phyloP scores from a whole-genome alignment of 2,329 filamentous ascomycete genomes.

The Aureobasidium leucospermi region DNA sequence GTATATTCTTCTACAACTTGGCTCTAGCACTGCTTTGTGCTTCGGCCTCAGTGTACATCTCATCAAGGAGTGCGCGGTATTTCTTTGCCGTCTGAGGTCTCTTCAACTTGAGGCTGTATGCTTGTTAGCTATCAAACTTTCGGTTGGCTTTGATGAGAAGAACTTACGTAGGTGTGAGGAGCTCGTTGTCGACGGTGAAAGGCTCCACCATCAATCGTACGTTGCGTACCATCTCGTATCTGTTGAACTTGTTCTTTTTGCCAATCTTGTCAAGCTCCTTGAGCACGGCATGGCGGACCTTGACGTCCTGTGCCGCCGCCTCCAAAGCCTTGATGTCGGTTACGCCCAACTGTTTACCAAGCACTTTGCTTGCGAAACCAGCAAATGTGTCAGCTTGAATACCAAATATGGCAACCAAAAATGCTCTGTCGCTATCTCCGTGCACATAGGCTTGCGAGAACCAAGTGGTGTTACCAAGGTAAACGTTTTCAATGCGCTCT shows the following conservation, averaged over 20 bases:
- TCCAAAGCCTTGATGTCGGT: conserved; percentile 62
- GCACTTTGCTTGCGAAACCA: conserved; percentile 66
- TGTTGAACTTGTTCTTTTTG: conserved; percentile 81
- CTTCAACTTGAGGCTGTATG: conserved; percentile 60
- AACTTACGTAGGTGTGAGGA: conserved; percentile 79
- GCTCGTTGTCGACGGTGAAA: conserved; percentile 86
- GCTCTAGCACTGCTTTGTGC: conserved; percentile 36
- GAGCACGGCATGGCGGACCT: conserved; percentile 66
- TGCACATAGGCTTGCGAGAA: conserved; percentile 81
- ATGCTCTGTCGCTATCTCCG: conserved; percentile 75
- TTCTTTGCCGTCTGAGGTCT: conserved; percentile 59
- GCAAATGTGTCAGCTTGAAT: conserved; percentile 81
- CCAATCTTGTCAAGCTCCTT: conserved; percentile 72
- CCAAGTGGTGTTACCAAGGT: conserved; percentile 71
- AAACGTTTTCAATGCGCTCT: conserved; percentile 93
- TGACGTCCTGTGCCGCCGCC: conserved; percentile 58
- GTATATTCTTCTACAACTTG: conserved; percentile 29
- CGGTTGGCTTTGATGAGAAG: not conserved
- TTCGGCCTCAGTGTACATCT: conserved; percentile 52
- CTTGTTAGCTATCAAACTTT: not conserved
- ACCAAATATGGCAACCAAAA: conserved; percentile 79
- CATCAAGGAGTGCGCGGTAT: conserved; percentile 51
- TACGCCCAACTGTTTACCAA: conserved; percentile 49
- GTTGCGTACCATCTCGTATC: conserved; percentile 75
- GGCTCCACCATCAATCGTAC: conserved; percentile 74